Percentiles rank a stretch among this genome's conserved stretches.
Evolutionary conservation across 78 protist species (phyloP).

Genomic region (Dictyostelium brefeldianum): DNA sequence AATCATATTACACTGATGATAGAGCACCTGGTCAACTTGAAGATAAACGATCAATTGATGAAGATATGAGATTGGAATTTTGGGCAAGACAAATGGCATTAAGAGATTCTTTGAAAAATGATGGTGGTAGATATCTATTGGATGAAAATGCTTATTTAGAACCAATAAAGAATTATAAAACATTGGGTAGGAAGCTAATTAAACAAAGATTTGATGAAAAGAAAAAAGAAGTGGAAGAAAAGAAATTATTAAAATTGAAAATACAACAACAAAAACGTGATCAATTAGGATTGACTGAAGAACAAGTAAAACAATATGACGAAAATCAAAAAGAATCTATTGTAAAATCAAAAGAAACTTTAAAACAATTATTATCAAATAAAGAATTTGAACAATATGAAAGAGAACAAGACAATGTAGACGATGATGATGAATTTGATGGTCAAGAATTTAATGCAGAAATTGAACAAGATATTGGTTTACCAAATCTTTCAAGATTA

Average conservation of each 20-base stretch:
- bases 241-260: neutral
- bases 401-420: neutral
- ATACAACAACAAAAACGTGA: neutral
- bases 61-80: constrained; percentile 39
- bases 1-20: neutral
- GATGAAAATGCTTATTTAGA: constrained; percentile 18
- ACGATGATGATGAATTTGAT: neutral
- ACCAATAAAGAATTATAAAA: constrained; percentile 14
- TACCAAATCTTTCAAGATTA: constrained; percentile 70
- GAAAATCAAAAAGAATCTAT: neutral
- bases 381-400: neutral
- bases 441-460: neutral
- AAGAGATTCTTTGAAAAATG: constrained; percentile 61
- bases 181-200: constrained; percentile 27
- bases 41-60: constrained; percentile 22
- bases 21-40: neutral
- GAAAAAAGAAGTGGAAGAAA: constrained; percentile 5
- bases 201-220: neutral
- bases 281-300: neutral
- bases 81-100: constrained; percentile 78
- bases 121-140: constrained; percentile 59
- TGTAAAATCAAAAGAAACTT: neutral
- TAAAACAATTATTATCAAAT: neutral
- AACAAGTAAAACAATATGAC: neutral
- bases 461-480: constrained; percentile 7